Base-by-base conservation (phyloP, 306 rosid genomes). In the Cucumis melo region DNA sequence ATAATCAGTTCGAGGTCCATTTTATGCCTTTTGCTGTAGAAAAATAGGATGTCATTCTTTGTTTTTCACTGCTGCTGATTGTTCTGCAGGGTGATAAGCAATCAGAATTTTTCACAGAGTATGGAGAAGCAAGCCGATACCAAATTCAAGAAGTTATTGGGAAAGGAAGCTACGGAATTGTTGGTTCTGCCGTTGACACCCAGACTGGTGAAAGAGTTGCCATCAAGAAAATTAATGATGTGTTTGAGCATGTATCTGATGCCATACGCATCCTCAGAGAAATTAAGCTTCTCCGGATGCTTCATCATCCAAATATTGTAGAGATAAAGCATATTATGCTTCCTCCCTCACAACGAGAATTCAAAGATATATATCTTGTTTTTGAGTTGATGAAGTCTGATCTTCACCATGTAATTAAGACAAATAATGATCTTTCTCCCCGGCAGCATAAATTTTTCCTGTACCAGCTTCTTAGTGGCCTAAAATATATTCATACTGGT, bases 321-420 rank as follows among this genome's bases (percentile, higher is more conserved):
- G 94, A 91, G 81, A 90, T 93, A 64, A 93, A 91, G 73, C 98
- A 93, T 80, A 88, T 93, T 76, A 93, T 93, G 98, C 87, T 91
- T 82, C 98, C 97, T 32, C 98, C 98, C 78, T 93, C 98, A 21
- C 87, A 97, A 38, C 81, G 98, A 79, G 98, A 93, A 79, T 93
- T 93, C 84, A 88, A 76, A 82, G 98, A 91, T 84, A 91, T 91
- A 77, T 93, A 93, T 84, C 89, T 93, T 53, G 98, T 93, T 80
- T 93, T 93, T 83, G 98, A 93, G 86, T 81, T 93, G 84, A 93
- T 93, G 98, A 96, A 91, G 82, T 88, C 97, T 59, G 98, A 93
- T 53, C 96, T 93, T 79, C 98, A 93, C 86, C 96, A 91, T 79
- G 97, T 93, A 74, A 91, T 93, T 34, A 93, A 87, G 87, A 91